These are phyloP conservation scores for Bryopsis sp. DNA, from an alignment of 139 green algal species.

Conservation along the genomic window DNA sequence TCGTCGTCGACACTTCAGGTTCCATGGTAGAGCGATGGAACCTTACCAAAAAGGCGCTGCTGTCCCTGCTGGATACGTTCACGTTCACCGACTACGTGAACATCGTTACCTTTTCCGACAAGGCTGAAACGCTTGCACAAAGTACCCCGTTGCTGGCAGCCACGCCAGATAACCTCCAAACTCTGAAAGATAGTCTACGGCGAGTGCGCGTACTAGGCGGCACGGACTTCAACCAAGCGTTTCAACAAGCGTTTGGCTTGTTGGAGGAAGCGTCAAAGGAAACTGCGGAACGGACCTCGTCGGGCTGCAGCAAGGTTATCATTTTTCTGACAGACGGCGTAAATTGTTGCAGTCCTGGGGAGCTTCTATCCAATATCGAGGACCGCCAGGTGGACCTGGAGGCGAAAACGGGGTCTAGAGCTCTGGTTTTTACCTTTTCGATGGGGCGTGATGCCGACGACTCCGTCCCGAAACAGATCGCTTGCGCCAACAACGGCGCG, in stretches of 20 bases:
- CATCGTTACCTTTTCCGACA: slow-evolving; percentile 7
- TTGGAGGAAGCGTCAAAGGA: neutral
- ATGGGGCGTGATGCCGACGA: slow-evolving; percentile 3
- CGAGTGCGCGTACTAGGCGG: neutral
- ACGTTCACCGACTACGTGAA: slow-evolving; percentile 11
- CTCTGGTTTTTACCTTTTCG: slow-evolving; percentile 15
- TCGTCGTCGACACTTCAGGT: slow-evolving; percentile 4
- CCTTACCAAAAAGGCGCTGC: neutral
- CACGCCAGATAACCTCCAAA: neutral
- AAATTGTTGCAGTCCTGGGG: neutral
- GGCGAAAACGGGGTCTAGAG: neutral
- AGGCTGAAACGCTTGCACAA: neutral
- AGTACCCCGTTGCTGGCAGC: neutral
- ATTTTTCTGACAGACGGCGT: slow-evolving; percentile 11
- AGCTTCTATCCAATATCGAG: neutral
- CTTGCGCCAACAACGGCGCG: slow-evolving; percentile 12
- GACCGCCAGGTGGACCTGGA: neutral
- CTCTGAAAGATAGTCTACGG: neutral
- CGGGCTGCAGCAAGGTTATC: slow-evolving; percentile 11
- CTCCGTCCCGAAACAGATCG: slow-evolving; percentile 8
- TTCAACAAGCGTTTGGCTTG: neutral
- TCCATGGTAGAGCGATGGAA: slow-evolving; percentile 12
- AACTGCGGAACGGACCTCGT: neutral
- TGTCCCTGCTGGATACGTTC: slow-evolving; percentile 15
- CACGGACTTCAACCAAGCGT: slow-evolving; percentile 5